A percentile compares a stretch with the other conserved stretches of the same genome.
These are phyloP conservation scores for Creolimax fragrantissima DNA, from an alignment of 78 protist species.

Conservation along the genomic window DNA sequence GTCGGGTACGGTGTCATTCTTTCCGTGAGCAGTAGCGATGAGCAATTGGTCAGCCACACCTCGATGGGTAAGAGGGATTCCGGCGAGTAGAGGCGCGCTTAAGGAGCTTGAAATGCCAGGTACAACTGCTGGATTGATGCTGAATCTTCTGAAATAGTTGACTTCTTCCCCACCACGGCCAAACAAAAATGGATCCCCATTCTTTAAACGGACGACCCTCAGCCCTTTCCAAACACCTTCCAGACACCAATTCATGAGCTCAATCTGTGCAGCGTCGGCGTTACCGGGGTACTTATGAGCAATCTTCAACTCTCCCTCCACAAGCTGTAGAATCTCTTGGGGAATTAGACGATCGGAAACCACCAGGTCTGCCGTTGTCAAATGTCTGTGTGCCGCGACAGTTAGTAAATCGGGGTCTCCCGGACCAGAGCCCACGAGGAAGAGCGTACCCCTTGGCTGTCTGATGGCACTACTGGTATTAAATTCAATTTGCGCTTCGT, in stretches of 20 bases:
- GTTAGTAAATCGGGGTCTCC: neutral
- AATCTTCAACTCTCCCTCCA: neutral
- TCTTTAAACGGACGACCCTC: conserved; percentile 39
- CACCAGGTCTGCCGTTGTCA: neutral
- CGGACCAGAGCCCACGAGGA: neutral
- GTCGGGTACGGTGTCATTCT: neutral
- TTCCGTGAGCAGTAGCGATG: conserved; percentile 33
- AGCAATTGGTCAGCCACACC: conserved; percentile 28
- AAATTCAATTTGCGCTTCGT: too few species aligned
- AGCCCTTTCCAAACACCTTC: conserved; percentile 9
- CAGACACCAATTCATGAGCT: neutral
- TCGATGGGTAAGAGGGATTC: conserved; percentile 41
- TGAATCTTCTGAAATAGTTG: conserved; percentile 13
- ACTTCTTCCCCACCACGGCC: conserved; percentile 52
- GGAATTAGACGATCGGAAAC: neutral
- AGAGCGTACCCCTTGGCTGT: neutral
- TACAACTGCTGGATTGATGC: conserved; percentile 14
- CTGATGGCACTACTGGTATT: too few species aligned
- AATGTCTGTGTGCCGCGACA: neutral
- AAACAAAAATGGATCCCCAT: conserved; percentile 48
- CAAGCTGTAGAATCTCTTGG: neutral
- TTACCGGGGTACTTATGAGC: neutral
- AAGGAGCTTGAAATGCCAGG: conserved; percentile 28
- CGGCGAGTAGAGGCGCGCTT: conserved; percentile 26
- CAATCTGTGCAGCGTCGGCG: neutral